These are phyloP conservation scores for Macrolepiota fuliginosa DNA, from an alignment of 768 basidiomycete genomes.

Conservation along the genomic window DNA sequence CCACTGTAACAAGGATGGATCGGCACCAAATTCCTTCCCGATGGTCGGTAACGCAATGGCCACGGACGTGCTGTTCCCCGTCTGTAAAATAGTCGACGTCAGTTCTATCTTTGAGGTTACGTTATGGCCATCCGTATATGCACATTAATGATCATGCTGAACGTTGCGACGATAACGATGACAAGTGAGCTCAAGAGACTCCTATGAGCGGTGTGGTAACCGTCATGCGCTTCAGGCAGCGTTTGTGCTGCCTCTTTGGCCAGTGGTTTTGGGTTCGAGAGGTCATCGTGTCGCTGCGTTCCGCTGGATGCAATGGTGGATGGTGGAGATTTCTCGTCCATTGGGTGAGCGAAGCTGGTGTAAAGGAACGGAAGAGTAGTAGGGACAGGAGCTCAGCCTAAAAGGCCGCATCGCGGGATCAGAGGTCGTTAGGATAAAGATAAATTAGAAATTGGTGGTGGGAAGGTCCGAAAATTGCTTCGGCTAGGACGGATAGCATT, in stretches of 20 bases:
- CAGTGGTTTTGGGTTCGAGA: not conserved
- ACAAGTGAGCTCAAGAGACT: constrained; percentile 12
- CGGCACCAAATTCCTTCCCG: constrained; percentile 44
- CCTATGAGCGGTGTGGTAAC: not conserved
- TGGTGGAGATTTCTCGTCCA: not conserved
- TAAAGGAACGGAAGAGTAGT: not conserved
- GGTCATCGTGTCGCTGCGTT: not conserved
- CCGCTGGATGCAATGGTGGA: not conserved
- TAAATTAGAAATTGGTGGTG: too few relatives aligned
- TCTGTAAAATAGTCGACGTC: constrained; percentile 21
- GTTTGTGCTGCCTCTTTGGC: not conserved
- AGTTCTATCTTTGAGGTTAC: not conserved
- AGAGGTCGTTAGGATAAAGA: too few relatives aligned
- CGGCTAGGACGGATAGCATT: too few relatives aligned
- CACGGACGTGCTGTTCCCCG: constrained; percentile 42
- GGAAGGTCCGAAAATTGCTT: too few relatives aligned
- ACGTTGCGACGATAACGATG: constrained; percentile 33
- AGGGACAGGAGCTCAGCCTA: too few relatives aligned
- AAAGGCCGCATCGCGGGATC: too few relatives aligned
- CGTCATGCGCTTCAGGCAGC: not conserved
- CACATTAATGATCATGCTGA: constrained; percentile 37
- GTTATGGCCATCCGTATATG: not conserved
- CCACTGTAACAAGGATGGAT: constrained; percentile 61
- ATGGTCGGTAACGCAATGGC: constrained; percentile 54
- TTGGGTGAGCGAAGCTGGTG: not conserved